Evolutionary conservation across 2,329 filamentous ascomycete genomes (phyloP).

Genomic region (Colletotrichum tofieldiae): DNA sequence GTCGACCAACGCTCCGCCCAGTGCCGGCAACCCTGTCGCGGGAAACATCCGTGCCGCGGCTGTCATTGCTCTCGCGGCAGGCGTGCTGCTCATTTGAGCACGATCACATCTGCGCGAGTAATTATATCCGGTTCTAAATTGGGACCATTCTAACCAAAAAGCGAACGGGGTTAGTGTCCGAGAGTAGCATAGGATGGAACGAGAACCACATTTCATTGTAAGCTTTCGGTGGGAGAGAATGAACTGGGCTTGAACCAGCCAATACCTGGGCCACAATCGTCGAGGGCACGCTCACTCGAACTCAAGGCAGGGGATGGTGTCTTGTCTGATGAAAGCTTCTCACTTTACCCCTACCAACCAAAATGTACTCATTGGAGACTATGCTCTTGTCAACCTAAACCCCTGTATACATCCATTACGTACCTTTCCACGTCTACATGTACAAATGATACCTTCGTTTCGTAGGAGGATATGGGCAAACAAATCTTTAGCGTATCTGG

Average conservation of each 20-base stretch:
- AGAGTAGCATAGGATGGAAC: not conserved
- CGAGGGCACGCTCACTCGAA: too few species aligned
- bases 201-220: not conserved
- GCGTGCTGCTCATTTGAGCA: conserved; percentile 14
- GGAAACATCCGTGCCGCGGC: conserved; percentile 18
- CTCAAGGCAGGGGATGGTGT: too few species aligned
- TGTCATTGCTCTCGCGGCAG: conserved; percentile 31
- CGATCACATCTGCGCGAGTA: too few species aligned
- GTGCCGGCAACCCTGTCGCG: conserved; percentile 8
- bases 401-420: not conserved
- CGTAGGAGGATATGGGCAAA: not conserved
- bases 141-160: not conserved
- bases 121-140: too few species aligned
- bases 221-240: not conserved
- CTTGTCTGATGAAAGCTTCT: too few species aligned
- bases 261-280: not conserved
- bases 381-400: not conserved
- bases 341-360: too few species aligned
- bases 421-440: not conserved
- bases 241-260: not conserved
- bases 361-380: not conserved
- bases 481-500: not conserved
- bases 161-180: not conserved
- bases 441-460: not conserved
- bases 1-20: conserved; percentile 15